Base-by-base conservation (phyloP, 2,329 filamentous ascomycete species). In the Arthroderma sp. region DNA sequence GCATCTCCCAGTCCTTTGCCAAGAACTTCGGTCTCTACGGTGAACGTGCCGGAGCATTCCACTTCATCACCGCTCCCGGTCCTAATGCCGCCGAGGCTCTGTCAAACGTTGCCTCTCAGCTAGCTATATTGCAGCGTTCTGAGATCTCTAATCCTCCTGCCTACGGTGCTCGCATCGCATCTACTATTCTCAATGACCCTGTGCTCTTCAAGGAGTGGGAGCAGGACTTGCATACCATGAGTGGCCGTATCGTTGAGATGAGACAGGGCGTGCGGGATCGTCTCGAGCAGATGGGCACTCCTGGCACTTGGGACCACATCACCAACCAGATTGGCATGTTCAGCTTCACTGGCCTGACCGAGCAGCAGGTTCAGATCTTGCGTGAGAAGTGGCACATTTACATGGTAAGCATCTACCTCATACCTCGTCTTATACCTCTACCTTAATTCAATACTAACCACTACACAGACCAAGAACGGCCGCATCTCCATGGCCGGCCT, bases 261-360 rank as follows among this genome's bases (percentile, higher is more conserved):
- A 85, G 93, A 62, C 83, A 82, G 67, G 82, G 81, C 2, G 76
- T 98, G 65, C 82, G 88, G 54, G 75, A 77, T 57, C 88, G 91
- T 73, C 82, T 98, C 9, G 91, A 97, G 75, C 82, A 84, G 67
- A 80, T 91, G 59, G 83, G 82, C 31, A 96, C 93, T 0, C 91
- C 91, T 0, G 91, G 91, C 33, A 86, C 81, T 13, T 98, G 93
- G 93, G 88, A 91, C 68, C 93, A 98, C 75, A 95, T 98, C 71
- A 96, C 91, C 15, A 88, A 94, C 67, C 93, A 98, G 80, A 98
- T 98, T 69, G 93, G 93, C 76, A 98, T 98, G 93, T 98, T 98
- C 77, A 91, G 86, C 72, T 98, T 95, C 58, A 79, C 78, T 0
- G 80, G 79, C 0, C 67, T 82, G 59, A 75, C 60, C 3, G 73